Base-by-base conservation (phyloP, 2,329 filamentous ascomycete species). In the Hymenotorrendiella dingleyae region DNA sequence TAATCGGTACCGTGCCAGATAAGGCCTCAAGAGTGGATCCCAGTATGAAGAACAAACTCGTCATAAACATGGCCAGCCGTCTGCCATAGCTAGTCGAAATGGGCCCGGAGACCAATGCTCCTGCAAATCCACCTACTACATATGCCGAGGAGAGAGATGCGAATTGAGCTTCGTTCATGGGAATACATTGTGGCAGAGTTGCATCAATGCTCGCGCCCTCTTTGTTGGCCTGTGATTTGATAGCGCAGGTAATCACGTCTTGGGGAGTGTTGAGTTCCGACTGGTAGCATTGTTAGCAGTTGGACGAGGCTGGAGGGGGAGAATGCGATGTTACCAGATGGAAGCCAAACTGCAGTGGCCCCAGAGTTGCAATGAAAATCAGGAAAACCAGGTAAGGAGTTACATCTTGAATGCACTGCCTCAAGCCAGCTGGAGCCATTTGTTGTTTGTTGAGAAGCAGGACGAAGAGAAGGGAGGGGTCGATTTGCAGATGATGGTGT, bases 241-340 rank as follows among this genome's bases (percentile, higher is more conserved):
- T 80, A 54, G 79, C 80, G 69, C 93, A 97, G 44, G 86, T 94
- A 57, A 98, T 84, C 58, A 94, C 87, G 71, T 90, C 84, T 73
- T 96, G 84, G 7, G 93, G 93, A 7, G 91, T 88, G 64, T 98
- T 98, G 50, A 98, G 78, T 64, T 97, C 93, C 55, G 89, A 86
- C 90, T 91, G 57, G 14, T 23, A 9, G 17, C 14, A 26, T 11
- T 36, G 22, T 46, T 11, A 37, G 29, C 47, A 40, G 50, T 43
- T 22, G 20, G 24, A 30, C 22, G 38, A 45, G 47, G 38, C 11
- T 36, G 38, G 28, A 36, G 16, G 22, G 24, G n/a, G 41, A 40
- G 7, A 20, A 6, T 11, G 46, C 40, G 29, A 21, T 36, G 68
- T 59, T 74, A 93, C 89, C 62, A 97, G 67, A 65, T 97, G 91